These are phyloP conservation scores for Helianthus annuus DNA, from an alignment of 129 eudicot genomes.

Conservation along the genomic window HanXRQr2.0-SUNRISE NC_035447.2:99886541-99887040, in stretches of 20 bases:
- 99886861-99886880: neutral
- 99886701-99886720: slow-evolving; percentile 56
- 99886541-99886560: neutral
- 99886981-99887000: too few species aligned
- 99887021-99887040: too few species aligned
- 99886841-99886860: neutral
- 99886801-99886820: neutral
- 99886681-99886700: slow-evolving; percentile 24
- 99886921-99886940: neutral
- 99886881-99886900: neutral
- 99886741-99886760: slow-evolving; percentile 41
- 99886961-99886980: too few species aligned
- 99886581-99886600: neutral
- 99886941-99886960: too few species aligned
- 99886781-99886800: neutral
- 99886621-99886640: neutral
- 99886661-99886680: slow-evolving; percentile 40
- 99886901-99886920: neutral
- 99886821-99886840: neutral
- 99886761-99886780: neutral
- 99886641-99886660: neutral
- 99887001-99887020: too few species aligned
- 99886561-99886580: slow-evolving; percentile 3
- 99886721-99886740: slow-evolving; percentile 38
- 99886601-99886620: neutral